Evolutionary conservation across 495 filamentous ascomycete genomes (phyloP).

Genomic region (Aspergillus conjunctus): DNA sequence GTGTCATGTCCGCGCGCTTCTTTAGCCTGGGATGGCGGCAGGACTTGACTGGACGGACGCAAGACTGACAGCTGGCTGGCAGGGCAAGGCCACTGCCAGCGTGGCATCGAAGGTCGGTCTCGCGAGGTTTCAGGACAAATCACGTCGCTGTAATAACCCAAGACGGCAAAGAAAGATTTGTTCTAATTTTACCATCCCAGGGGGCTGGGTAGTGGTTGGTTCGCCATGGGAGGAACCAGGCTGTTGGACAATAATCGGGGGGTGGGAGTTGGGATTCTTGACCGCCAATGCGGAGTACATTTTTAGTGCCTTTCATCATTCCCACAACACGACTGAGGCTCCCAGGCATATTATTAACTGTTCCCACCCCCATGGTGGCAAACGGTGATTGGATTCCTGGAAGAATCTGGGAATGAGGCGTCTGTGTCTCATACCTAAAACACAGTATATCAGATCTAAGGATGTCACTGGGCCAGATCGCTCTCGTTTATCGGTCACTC

Average conservation of each 20-base stretch:
- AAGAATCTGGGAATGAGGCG: not conserved
- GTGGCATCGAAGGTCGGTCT: constrained; percentile 23
- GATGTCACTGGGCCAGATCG: too few species aligned
- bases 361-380: not conserved
- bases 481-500: too few species aligned
- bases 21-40: constrained; percentile 23
- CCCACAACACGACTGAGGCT: constrained; percentile 5
- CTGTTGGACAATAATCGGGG: not conserved
- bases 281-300: constrained; percentile 17
- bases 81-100: constrained; percentile 23
- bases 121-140: not conserved
- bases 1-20: constrained; percentile 25
- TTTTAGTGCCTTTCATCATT: constrained; percentile 4
- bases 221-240: constrained; percentile 1
- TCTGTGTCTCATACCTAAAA: not conserved
- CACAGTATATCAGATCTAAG: too few species aligned
- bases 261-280: not conserved
- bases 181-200: not conserved
- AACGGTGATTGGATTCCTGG: not conserved
- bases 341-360: not conserved
- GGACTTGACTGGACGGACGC: constrained; percentile 21
- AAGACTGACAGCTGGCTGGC: constrained; percentile 29
- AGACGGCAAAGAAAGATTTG: constrained; percentile 9
- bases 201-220: constrained; percentile 6
- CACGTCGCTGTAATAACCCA: not conserved